Conservation (phyloP, 192 early-diverging fungal species). For the Gaertneriomyces sp. region DNA sequence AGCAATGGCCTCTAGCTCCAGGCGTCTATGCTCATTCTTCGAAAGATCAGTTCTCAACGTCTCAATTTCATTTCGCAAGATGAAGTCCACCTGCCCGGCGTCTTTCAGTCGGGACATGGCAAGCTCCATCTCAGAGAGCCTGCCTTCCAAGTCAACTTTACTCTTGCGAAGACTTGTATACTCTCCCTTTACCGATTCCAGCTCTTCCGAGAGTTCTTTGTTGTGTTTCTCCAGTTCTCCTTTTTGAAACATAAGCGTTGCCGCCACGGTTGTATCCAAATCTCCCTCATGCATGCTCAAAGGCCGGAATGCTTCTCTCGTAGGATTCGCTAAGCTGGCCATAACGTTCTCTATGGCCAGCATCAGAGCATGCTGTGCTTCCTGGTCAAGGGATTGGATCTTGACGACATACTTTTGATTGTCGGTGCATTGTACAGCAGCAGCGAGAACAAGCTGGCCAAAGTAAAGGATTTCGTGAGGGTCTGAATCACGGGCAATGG, state of each 20-base stretch:
- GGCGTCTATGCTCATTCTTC: slow-evolving; percentile 70
- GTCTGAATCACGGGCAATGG: slow-evolving; percentile 81
- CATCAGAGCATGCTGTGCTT: slow-evolving; percentile 84
- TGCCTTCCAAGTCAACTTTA: slow-evolving; percentile 50
- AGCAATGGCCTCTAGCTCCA: slow-evolving; percentile 63
- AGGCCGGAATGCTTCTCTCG: background rate
- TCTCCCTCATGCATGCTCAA: slow-evolving; percentile 8
- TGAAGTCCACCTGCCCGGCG: slow-evolving; percentile 77
- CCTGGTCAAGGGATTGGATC: slow-evolving; percentile 71
- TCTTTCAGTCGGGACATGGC: slow-evolving; percentile 66
- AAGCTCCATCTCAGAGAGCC: slow-evolving; percentile 76
- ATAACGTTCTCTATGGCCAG: slow-evolving; percentile 72
- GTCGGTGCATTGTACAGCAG: slow-evolving; percentile 81
- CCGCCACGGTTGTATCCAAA: slow-evolving; percentile 27
- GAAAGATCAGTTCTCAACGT: slow-evolving; percentile 80
- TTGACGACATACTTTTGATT: slow-evolving; percentile 82
- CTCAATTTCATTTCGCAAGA: slow-evolving; percentile 82
- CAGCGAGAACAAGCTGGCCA: slow-evolving; percentile 73
- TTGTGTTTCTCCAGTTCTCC: slow-evolving; percentile 57
- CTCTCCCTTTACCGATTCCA: slow-evolving; percentile 43
- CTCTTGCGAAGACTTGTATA: slow-evolving; percentile 27
- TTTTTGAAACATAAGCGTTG: slow-evolving; percentile 53
- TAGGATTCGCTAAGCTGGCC: slow-evolving; percentile 9
- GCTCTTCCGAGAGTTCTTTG: slow-evolving; percentile 45
- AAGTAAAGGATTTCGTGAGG: slow-evolving; percentile 70